These are phyloP conservation scores for Fusarium proliferatum DNA, from an alignment of 2,329 filamentous ascomycete species.

Conservation along the genomic window DNA sequence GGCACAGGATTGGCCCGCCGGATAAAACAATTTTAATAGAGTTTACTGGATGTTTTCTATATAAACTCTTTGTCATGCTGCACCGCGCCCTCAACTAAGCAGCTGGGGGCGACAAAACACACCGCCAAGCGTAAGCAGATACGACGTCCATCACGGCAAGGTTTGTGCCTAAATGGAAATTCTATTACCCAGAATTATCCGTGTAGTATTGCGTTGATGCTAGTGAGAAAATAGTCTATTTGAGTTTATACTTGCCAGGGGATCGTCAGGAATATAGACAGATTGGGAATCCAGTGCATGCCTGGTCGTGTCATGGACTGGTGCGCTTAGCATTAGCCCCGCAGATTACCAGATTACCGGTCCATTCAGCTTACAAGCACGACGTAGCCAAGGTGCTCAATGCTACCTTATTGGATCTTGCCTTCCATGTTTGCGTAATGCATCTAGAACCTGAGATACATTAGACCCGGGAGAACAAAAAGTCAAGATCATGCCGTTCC, in stretches of 20 bases:
- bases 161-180: not conserved
- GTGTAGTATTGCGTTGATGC: not conserved
- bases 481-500: not conserved
- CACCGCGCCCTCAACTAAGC: not conserved
- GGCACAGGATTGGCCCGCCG: not conserved
- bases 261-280: not conserved
- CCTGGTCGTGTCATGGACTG: not conserved
- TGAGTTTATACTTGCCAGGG: not conserved
- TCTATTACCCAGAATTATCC: not conserved
- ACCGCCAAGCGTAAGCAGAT: not conserved
- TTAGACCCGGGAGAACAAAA: not conserved
- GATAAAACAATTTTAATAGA: not conserved
- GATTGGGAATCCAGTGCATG: not conserved
- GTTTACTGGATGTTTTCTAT: not conserved
- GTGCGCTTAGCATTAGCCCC: not conserved
- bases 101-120: not conserved
- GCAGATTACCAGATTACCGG: not conserved
- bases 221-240: slow-evolving; percentile 3
- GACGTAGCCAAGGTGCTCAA: not conserved
- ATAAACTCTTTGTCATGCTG: not conserved
- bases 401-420: not conserved
- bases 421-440: not conserved
- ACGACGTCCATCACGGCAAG: not conserved
- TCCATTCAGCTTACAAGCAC: not conserved
- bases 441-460: not conserved